Percentiles rank a stretch among this genome's conserved stretches.
phyloP scores from a whole-genome alignment of 208 protist species.

The Crithidia expoeki region DNA sequence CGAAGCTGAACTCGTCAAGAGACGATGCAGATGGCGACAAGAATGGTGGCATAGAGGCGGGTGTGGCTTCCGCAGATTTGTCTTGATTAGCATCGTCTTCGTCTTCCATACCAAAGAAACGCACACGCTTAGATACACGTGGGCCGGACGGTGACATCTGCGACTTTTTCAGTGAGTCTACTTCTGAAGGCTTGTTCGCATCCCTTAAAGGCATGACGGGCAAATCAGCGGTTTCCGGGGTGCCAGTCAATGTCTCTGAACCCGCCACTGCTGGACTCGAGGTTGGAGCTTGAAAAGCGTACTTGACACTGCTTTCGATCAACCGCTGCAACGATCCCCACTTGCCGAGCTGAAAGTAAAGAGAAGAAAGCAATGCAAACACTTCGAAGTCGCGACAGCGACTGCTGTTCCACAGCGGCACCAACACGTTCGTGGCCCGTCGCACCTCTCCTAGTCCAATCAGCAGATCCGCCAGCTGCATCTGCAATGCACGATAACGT shows the following conservation, averaged over 20 bases:
- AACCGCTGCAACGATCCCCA: constrained; percentile 83
- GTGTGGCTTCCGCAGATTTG: constrained; percentile 3
- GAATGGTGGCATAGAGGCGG: not conserved
- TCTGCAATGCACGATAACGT: constrained; percentile 75
- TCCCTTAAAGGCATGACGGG: not conserved
- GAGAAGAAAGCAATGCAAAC: constrained; percentile 81
- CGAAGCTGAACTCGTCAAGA: constrained; percentile 34
- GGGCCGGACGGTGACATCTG: not conserved
- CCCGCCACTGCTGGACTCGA: not conserved
- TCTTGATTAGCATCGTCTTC: constrained; percentile 25
- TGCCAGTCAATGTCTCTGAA: not conserved
- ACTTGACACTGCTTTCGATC: constrained; percentile 79
- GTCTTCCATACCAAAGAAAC: constrained; percentile 59
- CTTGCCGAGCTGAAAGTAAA: constrained; percentile 90
- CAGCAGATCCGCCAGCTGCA: constrained; percentile 87
- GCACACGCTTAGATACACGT: constrained; percentile 63
- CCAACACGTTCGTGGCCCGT: constrained; percentile 65
- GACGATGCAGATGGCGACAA: not conserved
- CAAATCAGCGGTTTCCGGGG: not conserved
- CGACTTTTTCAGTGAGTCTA: not conserved
- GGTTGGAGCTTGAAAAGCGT: constrained; percentile 54
- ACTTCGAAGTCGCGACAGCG: constrained; percentile 86
- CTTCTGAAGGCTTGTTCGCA: not conserved
- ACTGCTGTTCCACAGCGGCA: constrained; percentile 82
- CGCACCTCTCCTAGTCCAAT: constrained; percentile 85